Base-by-base conservation (phyloP, 768 basidiomycete species). In the Tulasnella sp. region DNA sequence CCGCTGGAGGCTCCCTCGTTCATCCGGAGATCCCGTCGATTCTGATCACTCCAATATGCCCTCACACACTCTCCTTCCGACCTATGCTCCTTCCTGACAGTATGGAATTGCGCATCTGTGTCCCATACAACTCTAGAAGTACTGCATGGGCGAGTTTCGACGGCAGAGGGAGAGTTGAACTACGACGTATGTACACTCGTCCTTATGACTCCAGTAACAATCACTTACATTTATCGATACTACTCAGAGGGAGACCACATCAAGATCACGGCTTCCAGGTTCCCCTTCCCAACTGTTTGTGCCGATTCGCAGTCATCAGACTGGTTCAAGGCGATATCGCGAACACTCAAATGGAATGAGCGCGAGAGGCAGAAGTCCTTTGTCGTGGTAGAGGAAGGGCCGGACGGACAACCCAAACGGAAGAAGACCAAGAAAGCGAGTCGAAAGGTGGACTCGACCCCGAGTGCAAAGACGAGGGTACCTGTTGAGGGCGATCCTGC, bases 91-190 rank as follows among this genome's bases (percentile, higher is more conserved):
- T 99, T 23, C 96, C 96, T 5, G 96, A 99, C 68, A 94, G 87
- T 68, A 97, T 98, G 92, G 95, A 98, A 68, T 78, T 99, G 41
- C 84, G 96, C 3, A 90, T 99, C 32, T 97, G 95, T 66, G 96
- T 99, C n/a, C 96, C 96, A 8, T 98, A 91, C 75, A 97, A 98
- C 71, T 96, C 93, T 23, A 78, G 96, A 47, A 95, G 92, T 67
- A 99, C 95, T 0, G 96, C 96, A 7, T 99, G 96, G 96, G 96
- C 89, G 8, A 94, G 91, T 21, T 99, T 99, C 69, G 96, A 99
- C 68, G 96, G 96, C 21, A 83, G 96, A 47, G 96, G 96, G 0
- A 81, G 96, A 32, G 88, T 99, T 11, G 96, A 99, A 73, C 76
- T 98, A 23, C 88, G 88, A 72, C 96, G 95, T 95, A 68, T 68